phyloP scores from a whole-genome alignment of 2,329 filamentous ascomycete species.

The Tolypocladium album region DNA sequence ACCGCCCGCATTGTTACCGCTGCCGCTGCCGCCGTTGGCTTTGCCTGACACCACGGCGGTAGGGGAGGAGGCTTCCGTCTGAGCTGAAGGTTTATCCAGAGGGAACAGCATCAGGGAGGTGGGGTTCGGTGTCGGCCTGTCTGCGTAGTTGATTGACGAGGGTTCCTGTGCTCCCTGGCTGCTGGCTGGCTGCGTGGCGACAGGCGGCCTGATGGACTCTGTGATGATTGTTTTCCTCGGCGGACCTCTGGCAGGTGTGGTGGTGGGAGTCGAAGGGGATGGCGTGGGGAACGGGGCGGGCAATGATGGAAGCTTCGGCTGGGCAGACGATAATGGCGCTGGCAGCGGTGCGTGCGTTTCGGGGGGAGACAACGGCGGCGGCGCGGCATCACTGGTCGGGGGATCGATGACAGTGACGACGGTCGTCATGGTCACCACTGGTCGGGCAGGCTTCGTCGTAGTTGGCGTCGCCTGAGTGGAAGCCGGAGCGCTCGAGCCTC shows the following conservation, averaged over 20 bases:
- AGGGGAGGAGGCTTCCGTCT: neutral
- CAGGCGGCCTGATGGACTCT: constrained; percentile 15
- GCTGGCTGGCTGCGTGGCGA: constrained; percentile 1
- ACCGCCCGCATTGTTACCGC: neutral
- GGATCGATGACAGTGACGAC: constrained; percentile 17
- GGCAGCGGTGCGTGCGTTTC: constrained; percentile 5
- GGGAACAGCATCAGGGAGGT: constrained; percentile 17
- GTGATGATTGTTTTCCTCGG: constrained; percentile 9
- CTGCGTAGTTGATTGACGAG: constrained; percentile 3
- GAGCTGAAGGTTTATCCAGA: constrained; percentile 8
- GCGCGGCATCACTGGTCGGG: neutral
- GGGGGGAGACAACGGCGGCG: neutral
- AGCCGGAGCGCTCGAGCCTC: neutral
- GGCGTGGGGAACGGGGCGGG: neutral
- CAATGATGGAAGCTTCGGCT: neutral
- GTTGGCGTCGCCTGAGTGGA: neutral
- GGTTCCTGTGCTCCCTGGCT: neutral
- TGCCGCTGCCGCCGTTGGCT: neutral
- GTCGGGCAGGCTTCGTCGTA: constrained; percentile 6
- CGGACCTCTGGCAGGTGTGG: neutral
- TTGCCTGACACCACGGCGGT: neutral
- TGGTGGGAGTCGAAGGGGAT: neutral
- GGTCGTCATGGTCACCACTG: constrained; percentile 18
- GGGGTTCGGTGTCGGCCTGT: constrained; percentile 4
- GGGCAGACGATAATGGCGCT: neutral